Evolutionary conservation across 306 rosid genomes (phyloP).

Genomic region (Lithocarpus polystachyus): DNA sequence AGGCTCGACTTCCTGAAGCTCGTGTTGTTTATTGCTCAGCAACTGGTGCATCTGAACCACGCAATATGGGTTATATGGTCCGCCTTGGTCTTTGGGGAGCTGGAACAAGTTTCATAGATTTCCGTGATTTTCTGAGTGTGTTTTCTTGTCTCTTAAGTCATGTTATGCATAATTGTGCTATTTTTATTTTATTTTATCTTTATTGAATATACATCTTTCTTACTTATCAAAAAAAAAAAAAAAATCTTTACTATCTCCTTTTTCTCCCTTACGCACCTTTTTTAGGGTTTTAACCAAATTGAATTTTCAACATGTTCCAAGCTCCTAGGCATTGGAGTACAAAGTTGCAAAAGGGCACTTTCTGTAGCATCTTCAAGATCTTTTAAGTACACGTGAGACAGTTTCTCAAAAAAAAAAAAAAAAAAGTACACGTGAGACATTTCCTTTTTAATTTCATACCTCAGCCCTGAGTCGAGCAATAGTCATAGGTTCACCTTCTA

Average conservation of each 20-base stretch:
- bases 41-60: conserved; percentile 98
- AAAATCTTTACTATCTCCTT: background rate
- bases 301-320: background rate
- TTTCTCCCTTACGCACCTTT: background rate
- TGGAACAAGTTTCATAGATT: conserved; percentile 81
- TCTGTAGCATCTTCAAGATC: too few relatives aligned
- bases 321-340: background rate
- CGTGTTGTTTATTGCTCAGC: conserved; percentile 97
- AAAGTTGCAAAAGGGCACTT: too few relatives aligned
- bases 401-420: too few relatives aligned
- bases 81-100: conserved; percentile 99
- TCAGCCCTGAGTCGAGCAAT: background rate
- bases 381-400: too few relatives aligned
- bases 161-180: too few relatives aligned
- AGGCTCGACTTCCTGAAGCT: conserved; percentile 87
- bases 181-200: too few relatives aligned
- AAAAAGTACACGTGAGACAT: background rate
- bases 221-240: too few relatives aligned
- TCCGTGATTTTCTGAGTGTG: conserved; percentile 87
- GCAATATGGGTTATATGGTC: conserved; percentile 98
- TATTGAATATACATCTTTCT: too few relatives aligned
- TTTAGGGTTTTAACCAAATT: background rate
- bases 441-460: background rate
- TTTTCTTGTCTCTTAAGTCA: background rate
- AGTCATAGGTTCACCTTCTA: background rate